A percentile compares a stretch with the other conserved stretches of the same genome.
phyloP scores from a whole-genome alignment of 345 rosid species.

The Citrus unshiu region DNA sequence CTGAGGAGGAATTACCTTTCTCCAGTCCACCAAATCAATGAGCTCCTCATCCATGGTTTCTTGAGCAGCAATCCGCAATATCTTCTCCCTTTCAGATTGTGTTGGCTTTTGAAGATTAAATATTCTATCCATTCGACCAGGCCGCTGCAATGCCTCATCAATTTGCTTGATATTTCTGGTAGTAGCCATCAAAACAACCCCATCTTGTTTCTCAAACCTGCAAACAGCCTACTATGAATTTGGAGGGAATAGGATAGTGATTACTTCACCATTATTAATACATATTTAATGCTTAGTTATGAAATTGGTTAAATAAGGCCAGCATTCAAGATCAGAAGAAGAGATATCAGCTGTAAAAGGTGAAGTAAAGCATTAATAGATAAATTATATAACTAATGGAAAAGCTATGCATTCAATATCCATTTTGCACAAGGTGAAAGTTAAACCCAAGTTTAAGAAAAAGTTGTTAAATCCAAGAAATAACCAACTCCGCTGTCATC shows the following conservation, averaged over 20 bases:
- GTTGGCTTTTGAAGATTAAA: slow-evolving; percentile 91
- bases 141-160: slow-evolving; percentile 87
- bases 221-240: slow-evolving; percentile 8
- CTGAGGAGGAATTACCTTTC: slow-evolving; percentile 48
- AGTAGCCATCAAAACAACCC: slow-evolving; percentile 97
- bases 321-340: neutral
- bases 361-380: neutral
- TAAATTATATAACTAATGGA: neutral
- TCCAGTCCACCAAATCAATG: slow-evolving; percentile 79
- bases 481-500: neutral
- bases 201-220: slow-evolving; percentile 98
- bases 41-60: slow-evolving; percentile 86
- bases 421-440: neutral
- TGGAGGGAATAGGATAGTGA: slow-evolving; percentile 7
- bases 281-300: neutral
- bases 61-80: slow-evolving; percentile 66
- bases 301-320: neutral
- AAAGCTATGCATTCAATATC: neutral
- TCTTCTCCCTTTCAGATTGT: slow-evolving; percentile 85
- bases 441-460: neutral
- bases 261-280: neutral
- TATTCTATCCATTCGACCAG: slow-evolving; percentile 96
- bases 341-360: neutral
- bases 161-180: slow-evolving; percentile 86
- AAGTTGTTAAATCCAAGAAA: neutral